Evolutionary conservation across 2,329 filamentous ascomycete species (phyloP).

Genomic region (Aspergillus latus): DNA sequence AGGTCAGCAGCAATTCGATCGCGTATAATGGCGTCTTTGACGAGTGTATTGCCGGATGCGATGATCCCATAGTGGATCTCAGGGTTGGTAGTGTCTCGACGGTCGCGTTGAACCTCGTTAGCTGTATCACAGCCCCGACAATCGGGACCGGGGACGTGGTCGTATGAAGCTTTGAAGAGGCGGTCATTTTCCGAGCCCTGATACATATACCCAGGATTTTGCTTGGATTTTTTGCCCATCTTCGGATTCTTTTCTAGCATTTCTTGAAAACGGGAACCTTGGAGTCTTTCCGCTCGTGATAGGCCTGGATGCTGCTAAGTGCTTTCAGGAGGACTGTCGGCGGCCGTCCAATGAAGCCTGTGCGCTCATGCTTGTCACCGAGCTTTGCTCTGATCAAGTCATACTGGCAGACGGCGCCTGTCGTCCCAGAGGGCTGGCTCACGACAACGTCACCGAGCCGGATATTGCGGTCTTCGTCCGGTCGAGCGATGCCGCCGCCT

Average conservation of each 20-base stretch:
- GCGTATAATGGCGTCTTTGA: background rate
- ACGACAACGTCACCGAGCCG: background rate
- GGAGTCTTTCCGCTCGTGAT: background rate
- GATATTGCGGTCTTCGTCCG: background rate
- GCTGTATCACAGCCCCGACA: background rate
- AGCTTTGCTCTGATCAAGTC: background rate
- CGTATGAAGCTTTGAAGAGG: background rate
- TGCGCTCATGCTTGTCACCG: background rate
- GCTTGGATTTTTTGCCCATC: background rate
- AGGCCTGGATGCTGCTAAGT: background rate
- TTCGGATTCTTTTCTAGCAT: background rate
- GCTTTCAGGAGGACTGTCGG: background rate
- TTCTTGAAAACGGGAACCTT: background rate
- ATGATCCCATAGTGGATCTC: background rate
- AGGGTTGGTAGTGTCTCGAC: background rate
- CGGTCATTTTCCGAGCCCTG: background rate
- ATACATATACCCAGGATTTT: background rate
- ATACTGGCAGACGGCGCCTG: background rate
- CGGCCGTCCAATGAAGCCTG: background rate
- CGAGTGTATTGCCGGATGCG: background rate
- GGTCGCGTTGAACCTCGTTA: background rate
- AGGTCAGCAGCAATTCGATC: background rate
- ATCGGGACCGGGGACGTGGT: background rate
- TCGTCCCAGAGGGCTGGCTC: background rate
- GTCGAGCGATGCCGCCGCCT: background rate